Percentiles rank a stretch among this genome's conserved stretches.
Conservation (phyloP, 2,329 filamentous ascomycete genomes). For the Fusarium sp. region DNA sequence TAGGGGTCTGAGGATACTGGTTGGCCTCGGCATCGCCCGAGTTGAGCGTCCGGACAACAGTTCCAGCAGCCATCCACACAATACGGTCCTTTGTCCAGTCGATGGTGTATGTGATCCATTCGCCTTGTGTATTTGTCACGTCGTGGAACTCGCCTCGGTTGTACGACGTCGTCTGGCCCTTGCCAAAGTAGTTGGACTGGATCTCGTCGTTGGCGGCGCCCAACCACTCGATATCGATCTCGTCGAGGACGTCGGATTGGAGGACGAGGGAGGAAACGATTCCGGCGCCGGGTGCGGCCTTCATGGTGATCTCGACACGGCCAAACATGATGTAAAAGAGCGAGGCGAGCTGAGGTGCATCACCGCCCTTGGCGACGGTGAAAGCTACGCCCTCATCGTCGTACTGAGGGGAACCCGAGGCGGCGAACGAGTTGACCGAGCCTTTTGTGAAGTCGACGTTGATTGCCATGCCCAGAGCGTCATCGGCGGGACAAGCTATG, state of each 20-base stretch:
- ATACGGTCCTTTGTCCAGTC: constrained; percentile 92
- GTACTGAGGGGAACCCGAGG: constrained; percentile 79
- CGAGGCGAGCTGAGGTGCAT: constrained; percentile 87
- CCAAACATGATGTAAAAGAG: constrained; percentile 99
- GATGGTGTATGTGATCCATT: constrained; percentile 87
- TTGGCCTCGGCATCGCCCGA: constrained; percentile 74
- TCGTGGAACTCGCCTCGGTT: constrained; percentile 87
- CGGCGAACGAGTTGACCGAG: constrained; percentile 80
- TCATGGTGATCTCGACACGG: constrained; percentile 85
- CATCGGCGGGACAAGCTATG: constrained; percentile 76
- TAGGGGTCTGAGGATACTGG: constrained; percentile 95
- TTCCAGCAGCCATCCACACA: constrained; percentile 86
- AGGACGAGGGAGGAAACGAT: constrained; percentile 95
- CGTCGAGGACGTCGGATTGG: constrained; percentile 91
- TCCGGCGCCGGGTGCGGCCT: constrained; percentile 86
- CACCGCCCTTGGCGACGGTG: constrained; percentile 80
- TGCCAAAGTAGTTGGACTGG: constrained; percentile 98
- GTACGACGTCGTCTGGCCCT: constrained; percentile 86
- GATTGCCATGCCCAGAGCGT: constrained; percentile 85
- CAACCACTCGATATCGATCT: constrained; percentile 98
- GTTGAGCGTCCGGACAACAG: constrained; percentile 80
- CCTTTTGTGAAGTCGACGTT: constrained; percentile 86
- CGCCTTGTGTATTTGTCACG: constrained; percentile 74
- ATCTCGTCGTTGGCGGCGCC: constrained; percentile 81
- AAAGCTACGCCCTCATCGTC: constrained; percentile 82